These are phyloP conservation scores for Saccharomycopsis sp. DNA, from an alignment of 805 yeast species.

Conservation along the genomic window DNA sequence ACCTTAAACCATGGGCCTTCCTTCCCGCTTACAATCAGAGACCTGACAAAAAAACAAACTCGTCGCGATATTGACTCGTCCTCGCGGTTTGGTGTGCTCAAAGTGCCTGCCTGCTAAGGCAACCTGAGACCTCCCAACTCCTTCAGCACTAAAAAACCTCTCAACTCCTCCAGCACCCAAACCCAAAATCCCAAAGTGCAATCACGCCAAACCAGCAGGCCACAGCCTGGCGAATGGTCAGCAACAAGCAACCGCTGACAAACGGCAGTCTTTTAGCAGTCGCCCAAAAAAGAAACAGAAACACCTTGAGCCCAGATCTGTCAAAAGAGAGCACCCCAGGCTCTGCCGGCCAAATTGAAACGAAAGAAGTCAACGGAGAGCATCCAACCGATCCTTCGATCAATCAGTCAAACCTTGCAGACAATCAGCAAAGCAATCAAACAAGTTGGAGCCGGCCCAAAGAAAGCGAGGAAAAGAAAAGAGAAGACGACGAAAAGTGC, in stretches of 20 bases:
- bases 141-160: neutral
- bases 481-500: no score
- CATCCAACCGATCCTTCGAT: neutral
- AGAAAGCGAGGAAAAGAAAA: no score
- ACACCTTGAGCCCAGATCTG: neutral
- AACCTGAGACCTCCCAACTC: no score
- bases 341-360: neutral
- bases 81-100: no score
- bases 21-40: no score
- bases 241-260: neutral
- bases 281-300: neutral
- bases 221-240: neutral
- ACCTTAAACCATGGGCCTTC: neutral
- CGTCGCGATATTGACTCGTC: neutral
- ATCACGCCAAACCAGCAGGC: neutral
- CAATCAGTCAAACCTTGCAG: neutral
- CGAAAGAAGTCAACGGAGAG: neutral
- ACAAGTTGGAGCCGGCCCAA: no score
- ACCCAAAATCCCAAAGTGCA: neutral
- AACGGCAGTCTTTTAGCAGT: neutral
- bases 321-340: neutral
- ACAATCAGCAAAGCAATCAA: neutral
- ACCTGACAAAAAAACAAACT: no score
- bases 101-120: no score
- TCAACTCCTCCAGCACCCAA: neutral